Conservation (phyloP, 2,329 filamentous ascomycete species). For the Clonostachys sp. region DNA sequence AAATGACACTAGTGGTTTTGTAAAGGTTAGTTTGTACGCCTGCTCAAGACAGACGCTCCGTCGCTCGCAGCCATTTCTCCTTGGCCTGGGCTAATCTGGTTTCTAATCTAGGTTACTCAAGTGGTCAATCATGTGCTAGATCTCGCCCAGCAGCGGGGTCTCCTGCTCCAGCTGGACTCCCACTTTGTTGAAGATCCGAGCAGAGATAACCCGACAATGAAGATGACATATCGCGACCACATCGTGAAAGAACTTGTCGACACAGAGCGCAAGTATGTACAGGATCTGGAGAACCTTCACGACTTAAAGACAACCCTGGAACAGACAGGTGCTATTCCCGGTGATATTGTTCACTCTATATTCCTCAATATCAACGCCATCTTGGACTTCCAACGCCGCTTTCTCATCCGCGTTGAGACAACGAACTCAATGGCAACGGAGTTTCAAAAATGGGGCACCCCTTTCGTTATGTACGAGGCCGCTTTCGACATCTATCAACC, state of each 20-base stretch:
- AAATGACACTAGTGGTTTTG: slow-evolving; percentile 93
- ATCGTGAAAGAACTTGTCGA: slow-evolving; percentile 89
- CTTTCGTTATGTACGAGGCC: slow-evolving; percentile 81
- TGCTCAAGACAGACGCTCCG: background rate
- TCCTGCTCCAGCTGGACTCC: slow-evolving; percentile 59
- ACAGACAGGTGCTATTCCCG: slow-evolving; percentile 80
- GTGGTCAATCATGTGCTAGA: slow-evolving; percentile 92
- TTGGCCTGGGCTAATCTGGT: background rate
- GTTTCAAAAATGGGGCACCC: slow-evolving; percentile 89
- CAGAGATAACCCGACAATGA: slow-evolving; percentile 48
- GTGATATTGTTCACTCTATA: slow-evolving; percentile 88
- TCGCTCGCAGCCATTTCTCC: background rate
- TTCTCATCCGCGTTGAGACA: slow-evolving; percentile 92
- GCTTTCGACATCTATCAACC: slow-evolving; percentile 91
- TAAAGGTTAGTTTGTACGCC: slow-evolving; percentile 62
- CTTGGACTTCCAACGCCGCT: slow-evolving; percentile 90
- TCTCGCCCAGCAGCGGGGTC: slow-evolving; percentile 71
- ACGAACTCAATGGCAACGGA: slow-evolving; percentile 77
- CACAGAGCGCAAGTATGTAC: slow-evolving; percentile 95
- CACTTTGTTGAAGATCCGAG: slow-evolving; percentile 49
- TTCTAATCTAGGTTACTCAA: slow-evolving; percentile 62
- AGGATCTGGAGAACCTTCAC: slow-evolving; percentile 91
- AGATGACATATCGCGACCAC: slow-evolving; percentile 75
- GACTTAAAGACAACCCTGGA: slow-evolving; percentile 87
- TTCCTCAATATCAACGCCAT: slow-evolving; percentile 96